Conservation (phyloP, 768 basidiomycete genomes). For the Solioccasus polychromus region DNA sequence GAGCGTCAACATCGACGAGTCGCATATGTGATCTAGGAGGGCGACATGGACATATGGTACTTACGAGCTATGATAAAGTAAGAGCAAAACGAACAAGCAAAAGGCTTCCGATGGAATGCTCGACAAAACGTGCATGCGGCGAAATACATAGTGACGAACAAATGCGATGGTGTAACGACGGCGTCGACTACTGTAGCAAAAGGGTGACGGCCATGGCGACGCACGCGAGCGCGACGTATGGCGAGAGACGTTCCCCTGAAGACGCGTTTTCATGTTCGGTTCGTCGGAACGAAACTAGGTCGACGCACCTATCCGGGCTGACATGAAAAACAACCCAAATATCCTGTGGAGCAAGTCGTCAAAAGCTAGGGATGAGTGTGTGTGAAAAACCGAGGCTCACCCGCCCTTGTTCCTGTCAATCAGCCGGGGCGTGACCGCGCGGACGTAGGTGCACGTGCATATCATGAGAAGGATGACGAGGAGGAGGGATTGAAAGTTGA, state of each 20-base stretch:
- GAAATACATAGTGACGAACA: no score
- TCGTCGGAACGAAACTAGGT: background rate
- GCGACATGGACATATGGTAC: no score
- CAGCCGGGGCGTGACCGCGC: slow-evolving; percentile 84
- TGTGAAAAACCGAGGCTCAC: slow-evolving; percentile 43
- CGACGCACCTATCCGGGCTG: slow-evolving; percentile 83
- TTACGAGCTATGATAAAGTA: no score
- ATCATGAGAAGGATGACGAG: slow-evolving; percentile 91
- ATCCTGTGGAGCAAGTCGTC: slow-evolving; percentile 58
- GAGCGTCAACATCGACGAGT: no score
- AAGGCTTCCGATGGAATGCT: background rate
- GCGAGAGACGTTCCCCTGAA: slow-evolving; percentile 90
- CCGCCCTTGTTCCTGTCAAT: slow-evolving; percentile 94
- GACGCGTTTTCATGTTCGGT: background rate
- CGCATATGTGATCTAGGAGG: no score
- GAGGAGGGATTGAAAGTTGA: slow-evolving; percentile 96
- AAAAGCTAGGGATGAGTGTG: no score
- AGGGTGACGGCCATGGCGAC: slow-evolving; percentile 87
- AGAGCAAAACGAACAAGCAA: no score
- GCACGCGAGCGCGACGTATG: slow-evolving; percentile 93
- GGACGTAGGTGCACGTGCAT: slow-evolving; percentile 96
- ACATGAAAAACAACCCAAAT: slow-evolving; percentile 91
- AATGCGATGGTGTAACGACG: no score
- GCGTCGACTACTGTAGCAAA: slow-evolving; percentile 39
- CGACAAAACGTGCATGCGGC: no score